Evolutionary conservation across 202 grass and related monocot genomes (phyloP).

Genomic region (Musa balbisiana): DNA sequence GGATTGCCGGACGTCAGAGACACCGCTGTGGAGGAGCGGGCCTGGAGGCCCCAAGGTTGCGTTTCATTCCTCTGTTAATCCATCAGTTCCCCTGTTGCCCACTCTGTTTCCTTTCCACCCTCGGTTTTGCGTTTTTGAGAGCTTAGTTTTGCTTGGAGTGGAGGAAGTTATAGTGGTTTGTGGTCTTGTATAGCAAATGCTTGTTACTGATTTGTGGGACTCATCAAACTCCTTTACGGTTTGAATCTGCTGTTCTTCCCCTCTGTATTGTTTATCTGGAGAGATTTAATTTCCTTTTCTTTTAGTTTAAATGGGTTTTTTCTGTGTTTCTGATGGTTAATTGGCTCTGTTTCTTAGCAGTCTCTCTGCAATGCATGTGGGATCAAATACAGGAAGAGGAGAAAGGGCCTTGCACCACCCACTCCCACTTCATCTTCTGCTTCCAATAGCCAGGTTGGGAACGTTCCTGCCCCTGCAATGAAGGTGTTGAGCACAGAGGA

Average conservation of each 20-base stretch:
- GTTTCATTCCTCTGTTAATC: background rate
- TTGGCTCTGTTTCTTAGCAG: background rate
- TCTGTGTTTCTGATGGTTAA: background rate
- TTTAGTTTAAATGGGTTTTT: background rate
- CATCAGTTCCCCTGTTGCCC: background rate
- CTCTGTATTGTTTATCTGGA: background rate
- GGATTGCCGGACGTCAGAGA: background rate
- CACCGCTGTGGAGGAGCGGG: constrained; percentile 2
- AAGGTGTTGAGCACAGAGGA: constrained; percentile 1
- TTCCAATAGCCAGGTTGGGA: background rate
- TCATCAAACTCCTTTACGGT: too few species aligned
- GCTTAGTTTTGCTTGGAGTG: too few species aligned
- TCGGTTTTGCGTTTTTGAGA: too few species aligned
- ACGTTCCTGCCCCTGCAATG: background rate
- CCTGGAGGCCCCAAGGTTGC: constrained; percentile 4
- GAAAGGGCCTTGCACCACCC: background rate
- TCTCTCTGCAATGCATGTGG: constrained; percentile 13
- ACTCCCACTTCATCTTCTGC: too few species aligned
- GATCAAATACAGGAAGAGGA: constrained; percentile 11
- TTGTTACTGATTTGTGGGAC: too few species aligned
- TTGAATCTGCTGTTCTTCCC: background rate
- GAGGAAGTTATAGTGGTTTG: too few species aligned
- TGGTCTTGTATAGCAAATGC: too few species aligned
- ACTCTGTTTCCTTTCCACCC: background rate
- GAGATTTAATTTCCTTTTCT: background rate